These are phyloP conservation scores for Aspergillus sojae DNA, from an alignment of 2,329 filamentous ascomycete genomes.

Conservation along the genomic window DNA sequence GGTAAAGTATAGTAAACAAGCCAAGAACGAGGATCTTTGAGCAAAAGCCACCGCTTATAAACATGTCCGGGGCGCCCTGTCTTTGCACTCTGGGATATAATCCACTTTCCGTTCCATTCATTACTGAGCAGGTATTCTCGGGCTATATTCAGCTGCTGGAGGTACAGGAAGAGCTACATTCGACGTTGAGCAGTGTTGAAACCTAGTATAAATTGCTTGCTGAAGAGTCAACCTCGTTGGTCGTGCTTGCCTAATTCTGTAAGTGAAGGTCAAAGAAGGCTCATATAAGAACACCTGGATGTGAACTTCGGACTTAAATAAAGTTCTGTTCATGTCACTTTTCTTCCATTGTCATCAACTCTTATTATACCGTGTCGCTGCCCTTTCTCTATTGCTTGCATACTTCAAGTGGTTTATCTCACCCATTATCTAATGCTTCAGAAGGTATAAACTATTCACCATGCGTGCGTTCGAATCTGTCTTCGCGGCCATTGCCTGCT, in stretches of 20 bases:
- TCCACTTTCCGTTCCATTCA: background rate
- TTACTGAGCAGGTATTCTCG: background rate
- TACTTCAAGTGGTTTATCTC: background rate
- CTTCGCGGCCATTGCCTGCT: slow-evolving; percentile 46
- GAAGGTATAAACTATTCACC: slow-evolving; percentile 21
- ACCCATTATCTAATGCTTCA: background rate
- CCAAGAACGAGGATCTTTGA: background rate
- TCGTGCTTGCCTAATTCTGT: background rate
- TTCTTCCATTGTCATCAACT: background rate
- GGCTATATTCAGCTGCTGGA: background rate
- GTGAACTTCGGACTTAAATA: background rate
- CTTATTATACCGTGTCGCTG: background rate
- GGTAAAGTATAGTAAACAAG: background rate
- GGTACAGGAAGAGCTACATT: background rate
- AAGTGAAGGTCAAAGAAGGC: background rate
- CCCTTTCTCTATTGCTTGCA: background rate
- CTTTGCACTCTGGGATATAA: background rate
- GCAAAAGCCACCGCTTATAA: background rate
- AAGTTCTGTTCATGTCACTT: too few species aligned
- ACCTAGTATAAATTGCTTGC: background rate
- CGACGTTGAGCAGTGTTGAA: background rate
- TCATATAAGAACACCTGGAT: background rate
- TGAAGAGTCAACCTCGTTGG: background rate
- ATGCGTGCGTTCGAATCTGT: slow-evolving; percentile 58
- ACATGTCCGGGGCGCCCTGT: background rate